Conservation (phyloP, 441 rosid species). For the Francoa sonchifolia region DNA sequence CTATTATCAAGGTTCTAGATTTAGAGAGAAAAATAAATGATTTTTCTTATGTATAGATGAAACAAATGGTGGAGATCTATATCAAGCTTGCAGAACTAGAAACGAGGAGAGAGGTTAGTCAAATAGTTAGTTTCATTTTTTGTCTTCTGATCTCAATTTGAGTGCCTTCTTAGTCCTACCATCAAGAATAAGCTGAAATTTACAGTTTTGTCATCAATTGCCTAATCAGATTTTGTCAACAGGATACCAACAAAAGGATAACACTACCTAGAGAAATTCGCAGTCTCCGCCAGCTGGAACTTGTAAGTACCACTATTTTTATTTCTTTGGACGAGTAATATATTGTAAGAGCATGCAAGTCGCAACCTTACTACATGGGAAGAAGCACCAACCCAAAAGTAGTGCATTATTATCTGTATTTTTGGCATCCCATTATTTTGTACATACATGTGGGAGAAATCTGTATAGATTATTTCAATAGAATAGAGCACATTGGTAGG, state of each 20-base stretch:
- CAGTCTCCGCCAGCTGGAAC: slow-evolving; percentile 70
- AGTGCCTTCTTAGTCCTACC: not conserved
- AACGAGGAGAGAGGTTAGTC: slow-evolving; percentile 86
- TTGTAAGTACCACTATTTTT: slow-evolving; percentile 38
- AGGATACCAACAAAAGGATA: slow-evolving; percentile 70
- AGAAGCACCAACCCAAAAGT: too few relatives aligned
- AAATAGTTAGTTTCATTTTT: too few relatives aligned
- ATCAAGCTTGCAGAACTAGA: slow-evolving; percentile 97
- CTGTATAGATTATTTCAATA: not conserved
- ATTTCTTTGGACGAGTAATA: too few relatives aligned
- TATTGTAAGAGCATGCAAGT: too few relatives aligned
- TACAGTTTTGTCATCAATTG: slow-evolving; percentile 3
- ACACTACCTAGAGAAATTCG: slow-evolving; percentile 84
- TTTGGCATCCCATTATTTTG: too few relatives aligned
- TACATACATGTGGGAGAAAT: not conserved
- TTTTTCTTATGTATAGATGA: slow-evolving; percentile 41
- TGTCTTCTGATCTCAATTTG: not conserved
- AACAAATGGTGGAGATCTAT: slow-evolving; percentile 90
- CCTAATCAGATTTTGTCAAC: slow-evolving; percentile 19
- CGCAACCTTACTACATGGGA: too few relatives aligned
- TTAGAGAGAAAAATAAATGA: not conserved
- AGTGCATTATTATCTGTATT: too few relatives aligned
- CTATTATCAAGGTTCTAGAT: slow-evolving; percentile 5
- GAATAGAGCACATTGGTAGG: not conserved
- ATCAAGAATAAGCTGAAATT: slow-evolving; percentile 10